Evolutionary conservation across 257 asterid genomes (phyloP).

Genomic region (Jacaranda copaia): DNA sequence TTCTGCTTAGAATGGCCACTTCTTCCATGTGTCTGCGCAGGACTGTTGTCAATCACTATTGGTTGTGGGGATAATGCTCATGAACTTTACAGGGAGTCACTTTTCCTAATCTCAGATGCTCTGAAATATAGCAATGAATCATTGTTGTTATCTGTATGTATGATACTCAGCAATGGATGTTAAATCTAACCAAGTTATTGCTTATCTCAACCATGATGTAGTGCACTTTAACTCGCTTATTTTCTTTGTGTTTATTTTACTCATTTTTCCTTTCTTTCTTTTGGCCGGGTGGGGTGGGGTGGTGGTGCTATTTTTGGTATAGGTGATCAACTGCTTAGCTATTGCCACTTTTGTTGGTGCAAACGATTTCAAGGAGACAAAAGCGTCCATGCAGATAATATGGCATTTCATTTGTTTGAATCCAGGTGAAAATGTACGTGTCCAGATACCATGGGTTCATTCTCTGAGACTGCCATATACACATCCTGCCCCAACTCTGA

Average conservation of each 20-base stretch:
- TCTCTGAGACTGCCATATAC: not conserved
- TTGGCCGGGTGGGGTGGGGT: not conserved
- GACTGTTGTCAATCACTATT: conserved; percentile 43
- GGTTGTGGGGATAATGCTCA: conserved; percentile 48
- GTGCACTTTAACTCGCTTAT: not conserved
- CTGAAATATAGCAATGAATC: conserved; percentile 36
- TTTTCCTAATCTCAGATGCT: conserved; percentile 36
- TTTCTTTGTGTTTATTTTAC: not conserved
- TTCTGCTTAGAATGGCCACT: conserved; percentile 16
- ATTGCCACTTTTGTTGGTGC: conserved; percentile 45
- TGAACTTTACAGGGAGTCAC: conserved; percentile 44
- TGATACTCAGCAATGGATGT: not conserved
- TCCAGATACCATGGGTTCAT: not conserved
- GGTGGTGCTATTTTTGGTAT: not conserved
- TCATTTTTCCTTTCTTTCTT: not conserved
- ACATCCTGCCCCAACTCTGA: too few species aligned
- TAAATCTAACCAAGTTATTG: not conserved
- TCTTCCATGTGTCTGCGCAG: conserved; percentile 24
- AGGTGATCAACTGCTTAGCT: conserved; percentile 45
- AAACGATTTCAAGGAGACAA: conserved; percentile 39
- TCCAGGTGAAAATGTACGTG: conserved; percentile 36
- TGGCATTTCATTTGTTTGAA: conserved; percentile 39
- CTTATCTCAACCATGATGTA: too few species aligned
- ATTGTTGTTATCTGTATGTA: conserved; percentile 40
- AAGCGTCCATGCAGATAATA: conserved; percentile 45